Evolutionary conservation across 1,284 basidiomycete species (phyloP).

Genomic region (Hymenochaete sp.): DNA sequence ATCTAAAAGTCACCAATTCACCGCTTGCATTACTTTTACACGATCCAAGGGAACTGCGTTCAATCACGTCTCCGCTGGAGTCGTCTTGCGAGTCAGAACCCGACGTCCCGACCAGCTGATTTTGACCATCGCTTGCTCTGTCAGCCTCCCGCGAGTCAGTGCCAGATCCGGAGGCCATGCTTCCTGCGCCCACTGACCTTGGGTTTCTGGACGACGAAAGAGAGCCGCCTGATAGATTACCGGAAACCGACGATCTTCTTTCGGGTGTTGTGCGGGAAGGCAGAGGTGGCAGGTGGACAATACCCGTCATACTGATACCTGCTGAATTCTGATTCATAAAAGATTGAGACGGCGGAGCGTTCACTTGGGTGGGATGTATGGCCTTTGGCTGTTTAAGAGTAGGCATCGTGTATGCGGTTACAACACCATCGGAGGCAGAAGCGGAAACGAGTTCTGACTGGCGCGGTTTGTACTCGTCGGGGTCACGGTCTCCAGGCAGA

Average conservation of each 20-base stretch:
- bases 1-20: conserved; percentile 48
- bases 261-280: conserved; percentile 19
- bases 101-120: background rate
- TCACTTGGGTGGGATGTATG: background rate
- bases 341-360: background rate
- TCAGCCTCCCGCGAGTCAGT: conserved; percentile 6
- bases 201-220: conserved; percentile 2
- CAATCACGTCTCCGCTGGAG: background rate
- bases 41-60: background rate
- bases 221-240: conserved; percentile 4
- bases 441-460: conserved; percentile 26
- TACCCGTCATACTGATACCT: conserved; percentile 39
- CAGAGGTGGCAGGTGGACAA: conserved; percentile 42
- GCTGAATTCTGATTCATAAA: conserved; percentile 20
- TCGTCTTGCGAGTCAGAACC: conserved; percentile 14
- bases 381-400: conserved; percentile 10
- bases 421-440: conserved; percentile 25
- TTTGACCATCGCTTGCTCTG: background rate
- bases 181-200: background rate
- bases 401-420: conserved; percentile 15
- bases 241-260: conserved; percentile 7
- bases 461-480: conserved; percentile 22
- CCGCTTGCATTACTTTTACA: conserved; percentile 13
- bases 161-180: conserved; percentile 5
- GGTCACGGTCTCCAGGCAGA: conserved; percentile 13